Base-by-base conservation (phyloP, 2,329 filamentous ascomycete species). In the Aureobasidium vineae region DNA sequence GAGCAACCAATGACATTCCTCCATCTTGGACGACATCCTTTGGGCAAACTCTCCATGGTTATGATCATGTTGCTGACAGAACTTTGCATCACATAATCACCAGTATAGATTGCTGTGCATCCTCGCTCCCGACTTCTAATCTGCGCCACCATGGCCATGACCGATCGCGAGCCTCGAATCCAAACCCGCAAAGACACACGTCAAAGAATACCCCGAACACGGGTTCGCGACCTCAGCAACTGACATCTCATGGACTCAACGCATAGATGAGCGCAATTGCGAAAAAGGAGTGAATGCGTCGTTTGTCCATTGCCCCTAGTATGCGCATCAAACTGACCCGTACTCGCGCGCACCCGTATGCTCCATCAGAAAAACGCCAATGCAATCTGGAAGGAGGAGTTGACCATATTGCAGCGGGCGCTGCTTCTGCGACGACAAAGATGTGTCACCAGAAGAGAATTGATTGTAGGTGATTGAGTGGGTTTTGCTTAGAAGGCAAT, bases 271-370 rank as follows among this genome's bases (percentile, higher is more conserved):
- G 7, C 28, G 7, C 8, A 10, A 38, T 41, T 19, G 38, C 38
- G 15, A 5, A 21, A 7, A n/a, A 1, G 19, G 3, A 8, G 3
- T 28, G n/a, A 36, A 31, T 19, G 28, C 19, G 3, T 53, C n/a
- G 26, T 23, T n/a, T 10, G 26, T 28, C 16, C 49, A 16, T 10
- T 13, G 21, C 49, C 31, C 50, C 21, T 23, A 15, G 33, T 5
- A 19, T 31, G 52, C 36, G 23, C 33, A 21, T 56, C 52, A 56
- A 56, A 56, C 52, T 56, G 19, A 19, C 52, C 52, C 52, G 52
- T 36, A 56, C 52, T 56, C 31, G 33, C 33, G 33, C 52, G 52
- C 5, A 38, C 52, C 31, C 52, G 28, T 11, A 33, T 13, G 33
- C 49, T 23, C 28, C 26, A 33, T 33, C 33, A 2, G n/a, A n/a